Base-by-base conservation (phyloP, 2,329 filamentous ascomycete genomes). In the Orbilia ellipsospora region DNA sequence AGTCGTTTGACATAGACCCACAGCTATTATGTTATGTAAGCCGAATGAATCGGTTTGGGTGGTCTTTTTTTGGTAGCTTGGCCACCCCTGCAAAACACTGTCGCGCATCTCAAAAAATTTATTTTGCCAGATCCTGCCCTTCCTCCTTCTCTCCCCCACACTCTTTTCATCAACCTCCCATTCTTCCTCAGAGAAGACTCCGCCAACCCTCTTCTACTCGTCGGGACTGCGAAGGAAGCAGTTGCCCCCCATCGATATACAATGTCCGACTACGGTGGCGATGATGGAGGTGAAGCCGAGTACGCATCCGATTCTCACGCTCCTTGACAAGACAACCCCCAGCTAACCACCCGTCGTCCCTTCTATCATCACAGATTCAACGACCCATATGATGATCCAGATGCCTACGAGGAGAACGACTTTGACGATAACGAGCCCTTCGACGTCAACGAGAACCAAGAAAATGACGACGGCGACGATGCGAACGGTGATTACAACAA, bases 201-300 rank as follows among this genome's bases (percentile, higher is more conserved):
- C 7, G 40, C 20, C n/a, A 23, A 62, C 5, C 20, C 10, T 12
- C n/a, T 44, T 18, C 31, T 36, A 36, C 31, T 59, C 44, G 40
- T 60, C 56, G 45, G 20, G 12, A 18, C 26, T 31, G 15, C 62
- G 31, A 36, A 36, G 31, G 8, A 36, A 52, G 18, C 26, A 28
- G 28, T 36, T 18, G 16, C 16, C 8, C 31, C 45, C 44, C 1
- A 63, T 55, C 26, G 6, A 54, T 65, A 26, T 44, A 70, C 28
- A 31, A 92, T 93, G 90, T 93, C 90, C 83, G 90, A 92, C 84
- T 90, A 89, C 84, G 90, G 89, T 79, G 88, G 90, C 80, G 88
- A 90, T 79, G 88, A 88, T 80, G 85, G 84, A 78, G 87, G 85
- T 79, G 87, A 85, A 36, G 63, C 70, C 79, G 86, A 64, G 78